Evolutionary conservation across 305 asterid genomes (phyloP), one percentile per base, ranked within the genome.

Genomic region (Withania somnifera): DNA sequence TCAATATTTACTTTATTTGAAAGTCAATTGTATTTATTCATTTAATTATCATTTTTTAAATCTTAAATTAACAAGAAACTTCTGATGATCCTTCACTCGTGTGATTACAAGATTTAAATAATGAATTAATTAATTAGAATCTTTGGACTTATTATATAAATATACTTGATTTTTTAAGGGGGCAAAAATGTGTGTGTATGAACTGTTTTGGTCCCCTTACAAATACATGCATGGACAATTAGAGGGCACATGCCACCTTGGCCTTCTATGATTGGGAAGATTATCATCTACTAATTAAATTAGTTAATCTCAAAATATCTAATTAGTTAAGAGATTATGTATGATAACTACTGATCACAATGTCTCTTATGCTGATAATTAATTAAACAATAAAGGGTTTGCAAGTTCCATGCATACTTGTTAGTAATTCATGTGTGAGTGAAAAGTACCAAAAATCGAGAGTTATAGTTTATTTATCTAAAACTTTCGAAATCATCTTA

Each of bases 71-170:
- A 78, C 54, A 10, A 61, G 82, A 78, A 57, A 78, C 38, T 57
- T 78, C 11, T 36, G 57, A 2, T 79, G 75, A 79, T 40, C 42
- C 82, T 58, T 79, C 73, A 40, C 58, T 79, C 75, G 58, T 79
- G 75, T 53, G 11, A 79, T 40, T 15, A 73, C 9, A 78, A 38
- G 5, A 79, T 79, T 57, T 79, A 14, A 9, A n/a, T 14, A 36
- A n/a, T n/a, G n/a, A n/a, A 66, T n/a, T 6, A 14, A 63, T 61
- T 34, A 66, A 64, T 32, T 14, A 22, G 71, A 78, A 78, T 56
- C n/a, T 28, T 78, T 57, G 53, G 32, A 26, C 8, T 78, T 36
- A 78, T 19, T 60, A 56, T 71, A 4, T 36, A 3, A 4, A 36
- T 36, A 36, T 36, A 4, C 6, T 36, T 30, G 34, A 36, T 36